These are phyloP conservation scores for Gentiana macrophylla DNA, from an alignment of 257 asterid species.

Conservation along the genomic window DNA sequence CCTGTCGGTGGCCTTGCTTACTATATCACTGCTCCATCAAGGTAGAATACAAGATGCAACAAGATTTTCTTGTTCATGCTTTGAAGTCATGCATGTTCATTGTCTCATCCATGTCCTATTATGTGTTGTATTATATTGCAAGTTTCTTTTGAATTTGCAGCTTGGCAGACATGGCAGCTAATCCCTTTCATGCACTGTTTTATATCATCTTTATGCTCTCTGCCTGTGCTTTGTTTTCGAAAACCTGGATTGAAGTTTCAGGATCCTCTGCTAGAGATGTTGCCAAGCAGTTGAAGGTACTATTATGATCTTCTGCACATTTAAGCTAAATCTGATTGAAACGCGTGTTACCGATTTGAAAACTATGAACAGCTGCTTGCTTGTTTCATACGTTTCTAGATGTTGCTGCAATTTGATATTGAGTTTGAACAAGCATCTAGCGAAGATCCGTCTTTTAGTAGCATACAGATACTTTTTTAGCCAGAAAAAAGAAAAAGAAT, in stretches of 20 bases:
- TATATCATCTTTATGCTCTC: slow-evolving; percentile 79
- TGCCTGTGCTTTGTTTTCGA: slow-evolving; percentile 83
- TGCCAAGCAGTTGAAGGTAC: slow-evolving; percentile 86
- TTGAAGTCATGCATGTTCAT: neutral
- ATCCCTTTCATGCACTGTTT: slow-evolving; percentile 84
- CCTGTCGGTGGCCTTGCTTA: slow-evolving; percentile 91
- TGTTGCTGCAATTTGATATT: too few relatives aligned
- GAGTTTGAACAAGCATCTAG: too few relatives aligned
- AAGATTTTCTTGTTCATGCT: neutral
- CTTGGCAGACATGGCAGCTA: slow-evolving; percentile 63
- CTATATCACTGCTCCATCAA: slow-evolving; percentile 78
- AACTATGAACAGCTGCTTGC: neutral
- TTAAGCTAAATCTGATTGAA: too few relatives aligned
- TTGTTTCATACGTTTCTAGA: too few relatives aligned
- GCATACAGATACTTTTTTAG: too few relatives aligned
- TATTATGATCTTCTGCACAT: neutral
- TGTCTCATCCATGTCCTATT: neutral
- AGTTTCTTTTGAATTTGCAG: slow-evolving; percentile 10
- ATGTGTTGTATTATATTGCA: neutral
- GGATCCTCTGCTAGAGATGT: slow-evolving; percentile 90
- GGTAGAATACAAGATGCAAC: slow-evolving; percentile 22
- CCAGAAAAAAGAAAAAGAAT: too few relatives aligned
- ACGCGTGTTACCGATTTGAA: neutral
- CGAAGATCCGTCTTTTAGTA: too few relatives aligned
- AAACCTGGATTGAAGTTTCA: slow-evolving; percentile 90